phyloP scores from a whole-genome alignment of 306 rosid genomes.

The Purshia tridentata region DNA sequence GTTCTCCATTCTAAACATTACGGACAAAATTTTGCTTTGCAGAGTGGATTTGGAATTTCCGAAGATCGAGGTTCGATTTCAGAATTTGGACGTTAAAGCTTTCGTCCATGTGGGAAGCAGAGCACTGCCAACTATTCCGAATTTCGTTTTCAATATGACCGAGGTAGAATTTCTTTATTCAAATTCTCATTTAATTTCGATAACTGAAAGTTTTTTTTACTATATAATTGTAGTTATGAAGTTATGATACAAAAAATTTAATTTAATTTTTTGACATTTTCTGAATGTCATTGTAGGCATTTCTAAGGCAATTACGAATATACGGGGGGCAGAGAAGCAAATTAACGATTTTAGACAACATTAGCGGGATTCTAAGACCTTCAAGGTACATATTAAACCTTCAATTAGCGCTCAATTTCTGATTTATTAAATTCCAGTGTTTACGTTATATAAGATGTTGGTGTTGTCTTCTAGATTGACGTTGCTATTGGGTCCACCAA shows the following conservation, averaged over 20 bases:
- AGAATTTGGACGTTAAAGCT: slow-evolving; percentile 71
- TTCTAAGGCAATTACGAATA: slow-evolving; percentile 62
- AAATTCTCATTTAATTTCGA: neutral
- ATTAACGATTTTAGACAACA: slow-evolving; percentile 72
- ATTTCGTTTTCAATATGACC: slow-evolving; percentile 74
- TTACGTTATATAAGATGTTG: neutral
- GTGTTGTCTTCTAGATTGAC: slow-evolving; percentile 59
- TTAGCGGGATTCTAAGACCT: slow-evolving; percentile 86
- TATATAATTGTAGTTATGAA: too few relatives aligned
- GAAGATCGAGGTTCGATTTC: slow-evolving; percentile 90
- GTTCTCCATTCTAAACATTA: neutral
- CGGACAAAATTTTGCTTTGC: slow-evolving; percentile 20
- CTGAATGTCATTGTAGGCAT: slow-evolving; percentile 39
- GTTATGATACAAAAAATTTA: neutral
- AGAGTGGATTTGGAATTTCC: slow-evolving; percentile 87
- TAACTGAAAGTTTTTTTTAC: neutral
- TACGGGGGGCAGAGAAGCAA: slow-evolving; percentile 61
- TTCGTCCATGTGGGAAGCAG: slow-evolving; percentile 93
- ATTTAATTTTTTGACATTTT: neutral
- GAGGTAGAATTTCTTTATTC: slow-evolving; percentile 49
- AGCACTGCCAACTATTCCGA: slow-evolving; percentile 94
- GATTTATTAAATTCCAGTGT: slow-evolving; percentile 6
- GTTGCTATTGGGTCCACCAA: slow-evolving; percentile 88
- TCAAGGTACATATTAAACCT: slow-evolving; percentile 49
- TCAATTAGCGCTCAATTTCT: slow-evolving; percentile 5